Conservation (phyloP, 768 basidiomycete genomes). For the Russula sp. region DNA sequence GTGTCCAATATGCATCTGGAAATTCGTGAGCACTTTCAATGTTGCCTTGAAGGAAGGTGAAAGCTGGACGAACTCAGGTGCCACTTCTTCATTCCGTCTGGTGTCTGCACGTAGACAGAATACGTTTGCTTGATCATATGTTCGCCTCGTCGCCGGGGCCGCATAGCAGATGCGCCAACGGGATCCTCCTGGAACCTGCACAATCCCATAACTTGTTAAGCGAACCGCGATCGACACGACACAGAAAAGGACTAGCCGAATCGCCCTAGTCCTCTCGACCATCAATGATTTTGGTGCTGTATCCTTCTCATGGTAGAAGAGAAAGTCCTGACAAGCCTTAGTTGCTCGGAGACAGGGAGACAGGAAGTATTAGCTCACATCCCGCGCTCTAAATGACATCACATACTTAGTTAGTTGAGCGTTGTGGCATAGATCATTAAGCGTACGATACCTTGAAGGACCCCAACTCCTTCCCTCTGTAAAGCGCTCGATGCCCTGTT, state of each 20-base stretch:
- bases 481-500: conserved; percentile 41
- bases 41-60: not conserved
- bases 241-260: conserved; percentile 30
- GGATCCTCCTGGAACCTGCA: conserved; percentile 33
- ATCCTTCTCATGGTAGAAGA: conserved; percentile 44
- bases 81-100: conserved; percentile 38
- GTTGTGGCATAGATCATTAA: not conserved
- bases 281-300: conserved; percentile 32
- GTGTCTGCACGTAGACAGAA: conserved; percentile 39
- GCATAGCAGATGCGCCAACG: conserved; percentile 26
- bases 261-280: conserved; percentile 32
- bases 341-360: conserved; percentile 9
- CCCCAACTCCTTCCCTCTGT: conserved; percentile 42
- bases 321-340: conserved; percentile 37
- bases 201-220: not conserved
- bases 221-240: not conserved
- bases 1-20: conserved; percentile 74
- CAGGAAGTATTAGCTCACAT: conserved; percentile 17
- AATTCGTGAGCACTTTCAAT: conserved; percentile 7
- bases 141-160: conserved; percentile 28
- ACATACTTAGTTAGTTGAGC: not conserved
- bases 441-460: conserved; percentile 38
- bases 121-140: conserved; percentile 42
- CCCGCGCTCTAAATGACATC: conserved; percentile 17
- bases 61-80: conserved; percentile 38